Base-by-base conservation (phyloP, 2,329 filamentous ascomycete genomes). In the Sporothrix schenckii region DNA sequence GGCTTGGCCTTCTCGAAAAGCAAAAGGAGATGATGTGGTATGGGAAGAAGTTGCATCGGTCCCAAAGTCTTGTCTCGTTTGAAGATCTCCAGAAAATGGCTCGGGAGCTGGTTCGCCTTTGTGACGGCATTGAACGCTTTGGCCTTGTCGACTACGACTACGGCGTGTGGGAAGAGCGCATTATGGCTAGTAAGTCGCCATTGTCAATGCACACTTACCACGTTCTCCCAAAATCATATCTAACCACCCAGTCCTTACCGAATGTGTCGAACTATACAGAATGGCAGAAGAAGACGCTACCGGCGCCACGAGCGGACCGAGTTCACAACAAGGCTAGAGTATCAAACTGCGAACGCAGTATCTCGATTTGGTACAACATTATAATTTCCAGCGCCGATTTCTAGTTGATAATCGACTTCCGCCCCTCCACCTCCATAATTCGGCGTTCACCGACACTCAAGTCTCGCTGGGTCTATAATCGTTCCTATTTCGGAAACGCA, bases 91-190 rank as follows among this genome's bases (percentile, higher is more conserved):
- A 92, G 76, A 89, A 89, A 74, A 90, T 98, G 87, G 93, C 92
- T 14, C 90, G 91, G 69, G 91, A 97, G 76, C 81, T 99, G 41
- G 86, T 97, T 70, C 87, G 89, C 66, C 84, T 97, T 66, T 97
- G 94, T 78, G 93, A 98, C 78, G 87, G 87, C 66, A 87, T 98
- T 73, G 94, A 98, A 80, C 90, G 91, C 74, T 90, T 96, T 77
- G 95, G 95, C n/a, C 83, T 99, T 63, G 93, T 99, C 13, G 95
- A 99, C 81, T 99, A 98, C 79, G 91, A 98, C 77, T 96, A 97
- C 82, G 95, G 95, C 10, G 92, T 98, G 34, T 96, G 93, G 88
- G 95, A 98, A 80, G 94, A 98, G 78, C 89, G 92, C 77, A 97
- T 98, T 75, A 87, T 95, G 75, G 87, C 87, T 71, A 86, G 94